Conservation (phyloP, 73 alveolate species). For the Effrenium voratum region DNA sequence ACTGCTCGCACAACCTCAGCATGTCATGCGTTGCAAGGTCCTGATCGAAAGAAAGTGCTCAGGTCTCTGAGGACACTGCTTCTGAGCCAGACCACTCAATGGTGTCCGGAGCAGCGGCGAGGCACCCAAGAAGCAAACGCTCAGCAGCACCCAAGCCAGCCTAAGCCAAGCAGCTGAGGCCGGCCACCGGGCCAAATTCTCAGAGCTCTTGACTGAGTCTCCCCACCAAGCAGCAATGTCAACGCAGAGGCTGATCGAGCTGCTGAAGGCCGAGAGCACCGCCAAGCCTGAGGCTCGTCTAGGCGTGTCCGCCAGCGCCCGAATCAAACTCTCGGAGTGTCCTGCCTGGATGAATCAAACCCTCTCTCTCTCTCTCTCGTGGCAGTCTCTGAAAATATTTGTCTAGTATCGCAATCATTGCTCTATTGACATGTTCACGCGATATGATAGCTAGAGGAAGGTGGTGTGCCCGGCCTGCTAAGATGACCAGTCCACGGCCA, state of each 20-base stretch:
- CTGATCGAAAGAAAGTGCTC: not conserved
- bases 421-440: no score
- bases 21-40: not conserved
- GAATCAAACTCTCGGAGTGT: no score
- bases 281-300: constrained; percentile 56
- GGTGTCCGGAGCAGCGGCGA: constrained; percentile 72
- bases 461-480: constrained; percentile 1
- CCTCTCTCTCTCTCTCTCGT: no score
- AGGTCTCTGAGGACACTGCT: not conserved
- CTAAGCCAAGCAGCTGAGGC: not conserved
- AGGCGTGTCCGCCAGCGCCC: no score
- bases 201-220: not conserved
- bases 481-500: constrained; percentile 17
- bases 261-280: constrained; percentile 43
- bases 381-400: no score
- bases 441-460: no score
- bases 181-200: not conserved
- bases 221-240: constrained; percentile 45
- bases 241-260: constrained; percentile 47
- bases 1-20: constrained; percentile 62
- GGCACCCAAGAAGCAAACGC: constrained; percentile 67
- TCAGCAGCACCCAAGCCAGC: constrained; percentile 65
- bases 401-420: no score
- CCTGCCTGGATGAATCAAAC: no score
- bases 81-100: constrained; percentile 77